Evolutionary conservation across 345 rosid genomes (phyloP).

Genomic region (Lumnitzera littorea): DNA sequence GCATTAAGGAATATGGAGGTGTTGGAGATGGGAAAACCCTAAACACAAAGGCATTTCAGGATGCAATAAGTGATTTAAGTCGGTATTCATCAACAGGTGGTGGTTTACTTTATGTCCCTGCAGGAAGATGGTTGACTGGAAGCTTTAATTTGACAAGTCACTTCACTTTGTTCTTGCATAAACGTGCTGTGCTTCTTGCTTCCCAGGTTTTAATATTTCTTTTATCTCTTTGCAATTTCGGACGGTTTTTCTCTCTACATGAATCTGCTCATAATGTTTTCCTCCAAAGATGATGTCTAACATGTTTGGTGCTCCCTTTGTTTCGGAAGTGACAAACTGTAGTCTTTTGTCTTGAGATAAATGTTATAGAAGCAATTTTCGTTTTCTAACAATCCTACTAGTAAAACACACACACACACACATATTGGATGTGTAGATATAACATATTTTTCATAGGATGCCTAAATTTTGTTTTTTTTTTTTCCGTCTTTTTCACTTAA

Average conservation of each 20-base stretch:
- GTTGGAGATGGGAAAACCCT: constrained; percentile 37
- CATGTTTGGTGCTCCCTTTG: no score
- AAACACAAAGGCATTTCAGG: constrained; percentile 33
- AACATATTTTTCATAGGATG: no score
- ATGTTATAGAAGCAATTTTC: no score
- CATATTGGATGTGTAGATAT: no score
- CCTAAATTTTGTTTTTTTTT: no score
- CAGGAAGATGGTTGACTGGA: constrained; percentile 43
- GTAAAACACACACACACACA: no score
- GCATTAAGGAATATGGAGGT: constrained; percentile 19
- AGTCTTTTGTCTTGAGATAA: no score
- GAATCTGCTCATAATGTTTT: no score
- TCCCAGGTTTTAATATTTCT: constrained; percentile 23
- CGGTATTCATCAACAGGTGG: constrained; percentile 29
- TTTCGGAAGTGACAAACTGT: no score
- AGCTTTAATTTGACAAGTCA: constrained; percentile 39
- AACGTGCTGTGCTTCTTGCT: constrained; percentile 35
- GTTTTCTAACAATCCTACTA: no score
- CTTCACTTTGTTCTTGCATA: constrained; percentile 36
- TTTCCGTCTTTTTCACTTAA: no score
- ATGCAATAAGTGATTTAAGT: constrained; percentile 28
- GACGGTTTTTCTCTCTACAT: background rate
- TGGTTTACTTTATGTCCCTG: constrained; percentile 31
- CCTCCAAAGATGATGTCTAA: no score
- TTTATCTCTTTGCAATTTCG: background rate